Evolutionary conservation across 2,329 filamentous ascomycete species (phyloP), one percentile per base, ranked within the genome.

Genomic region (Ophiostoma quercus): DNA sequence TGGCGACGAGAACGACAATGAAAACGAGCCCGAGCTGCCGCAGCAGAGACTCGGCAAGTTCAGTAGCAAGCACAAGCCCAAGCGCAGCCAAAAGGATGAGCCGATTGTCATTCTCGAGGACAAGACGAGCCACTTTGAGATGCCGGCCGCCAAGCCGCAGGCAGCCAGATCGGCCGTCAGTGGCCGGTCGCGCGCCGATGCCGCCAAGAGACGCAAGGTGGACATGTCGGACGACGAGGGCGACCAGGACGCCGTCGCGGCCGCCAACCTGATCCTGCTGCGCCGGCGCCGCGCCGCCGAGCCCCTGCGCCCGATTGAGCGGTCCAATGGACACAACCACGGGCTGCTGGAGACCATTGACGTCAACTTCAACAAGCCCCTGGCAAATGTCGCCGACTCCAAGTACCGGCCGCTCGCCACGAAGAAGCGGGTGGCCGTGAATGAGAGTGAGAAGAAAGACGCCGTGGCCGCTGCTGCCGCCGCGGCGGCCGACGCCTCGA

Each of bases 401-500:
- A 66, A 66, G 37, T 63, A 63, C 60, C 29, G 32, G 29, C 60
- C 60, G 7, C 62, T 65, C 9, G 7, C 62, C 2, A 19, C 34
- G 6, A n/a, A 19, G 16, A 65, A 65, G 62, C n/a, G 34, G 22
- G 19, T 41, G 2, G 19, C 62, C 14, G 32, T 37, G 25, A 25
- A 34, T 1, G 12, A 32, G 1, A 12, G 34, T 62, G 57, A 29
- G 9, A 34, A 65, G 34, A 34, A 6, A 9, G 62, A 65, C 9
- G 34, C 62, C 8, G 62, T 65, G 6, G 32, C 62, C n/a, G 69
- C 67, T 1, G 68, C 67, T 1, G 68, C 67, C 1, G 47, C 70
- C 3, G 70, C 66, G 2, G 63, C 34, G 1, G 69, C 67, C 11
- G 68, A 73, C 41, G 66, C 68, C 3, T 79, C 82, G 4, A 81